phyloP scores from a whole-genome alignment of 2,329 filamentous ascomycete genomes.

The Xylariomycetidae sp. region DNA sequence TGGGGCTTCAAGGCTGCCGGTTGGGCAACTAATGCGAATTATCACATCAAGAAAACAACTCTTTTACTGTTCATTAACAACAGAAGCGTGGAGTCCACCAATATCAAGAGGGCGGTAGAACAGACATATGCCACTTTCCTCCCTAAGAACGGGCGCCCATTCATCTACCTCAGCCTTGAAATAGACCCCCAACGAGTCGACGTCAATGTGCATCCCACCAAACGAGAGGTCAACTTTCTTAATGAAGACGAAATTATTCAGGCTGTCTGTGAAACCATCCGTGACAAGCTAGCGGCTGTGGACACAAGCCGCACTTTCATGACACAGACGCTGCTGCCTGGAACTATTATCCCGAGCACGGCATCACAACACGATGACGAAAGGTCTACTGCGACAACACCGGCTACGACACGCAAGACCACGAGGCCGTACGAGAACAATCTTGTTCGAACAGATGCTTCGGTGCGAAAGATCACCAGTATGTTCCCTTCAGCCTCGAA shows the following conservation, averaged over 20 bases:
- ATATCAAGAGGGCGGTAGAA: constrained; percentile 85
- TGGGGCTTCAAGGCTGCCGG: constrained; percentile 83
- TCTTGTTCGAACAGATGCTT: constrained; percentile 84
- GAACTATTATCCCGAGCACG: constrained; percentile 38
- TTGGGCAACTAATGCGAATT: constrained; percentile 88
- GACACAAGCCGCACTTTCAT: constrained; percentile 93
- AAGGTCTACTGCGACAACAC: constrained; percentile 27
- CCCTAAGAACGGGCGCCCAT: constrained; percentile 91
- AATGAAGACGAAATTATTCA: constrained; percentile 97
- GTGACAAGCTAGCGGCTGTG: constrained; percentile 73
- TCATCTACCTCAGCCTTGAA: constrained; percentile 85
- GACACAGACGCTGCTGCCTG: constrained; percentile 84
- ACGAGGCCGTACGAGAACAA: constrained; percentile 75
- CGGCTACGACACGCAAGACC: constrained; percentile 32
- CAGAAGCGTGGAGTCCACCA: constrained; percentile 82
- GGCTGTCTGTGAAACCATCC: constrained; percentile 74
- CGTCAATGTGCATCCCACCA: constrained; percentile 96
- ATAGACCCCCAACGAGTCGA: constrained; percentile 91
- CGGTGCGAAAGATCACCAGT: constrained; percentile 88
- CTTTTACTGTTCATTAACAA: constrained; percentile 95
- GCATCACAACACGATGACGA: constrained; percentile 23
- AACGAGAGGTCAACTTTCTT: constrained; percentile 92
- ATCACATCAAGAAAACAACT: constrained; percentile 83
- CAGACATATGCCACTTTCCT: constrained; percentile 84
- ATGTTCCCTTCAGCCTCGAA: constrained; percentile 68